Conservation (phyloP, 1,139 yeast genomes). For the Pichia sp. region DNA sequence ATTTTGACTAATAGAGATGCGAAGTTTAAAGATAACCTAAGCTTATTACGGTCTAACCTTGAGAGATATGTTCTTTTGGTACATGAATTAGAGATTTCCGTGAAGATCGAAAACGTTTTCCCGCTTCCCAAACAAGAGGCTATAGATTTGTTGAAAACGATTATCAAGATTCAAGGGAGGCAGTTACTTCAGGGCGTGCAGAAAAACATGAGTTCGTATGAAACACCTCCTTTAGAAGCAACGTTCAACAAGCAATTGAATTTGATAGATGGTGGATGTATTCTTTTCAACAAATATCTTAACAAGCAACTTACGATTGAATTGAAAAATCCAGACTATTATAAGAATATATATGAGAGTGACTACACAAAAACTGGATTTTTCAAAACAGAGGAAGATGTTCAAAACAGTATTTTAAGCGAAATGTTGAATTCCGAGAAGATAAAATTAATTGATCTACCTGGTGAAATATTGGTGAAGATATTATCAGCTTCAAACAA, state of each 20-base stretch:
- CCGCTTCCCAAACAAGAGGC: conserved; percentile 9
- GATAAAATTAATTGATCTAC: conserved; percentile 8
- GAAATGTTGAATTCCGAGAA: neutral
- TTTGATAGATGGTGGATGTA: conserved; percentile 14
- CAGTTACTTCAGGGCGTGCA: neutral
- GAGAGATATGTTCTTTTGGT: conserved; percentile 8
- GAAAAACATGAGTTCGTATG: neutral
- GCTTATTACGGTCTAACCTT: neutral
- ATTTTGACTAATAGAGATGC: neutral
- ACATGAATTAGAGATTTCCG: conserved; percentile 4
- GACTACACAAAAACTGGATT: neutral
- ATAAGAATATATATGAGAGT: neutral
- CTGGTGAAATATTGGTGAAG: conserved; percentile 19
- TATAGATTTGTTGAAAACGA: neutral
- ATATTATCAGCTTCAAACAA: conserved; percentile 19
- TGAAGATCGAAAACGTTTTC: neutral
- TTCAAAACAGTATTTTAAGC: neutral
- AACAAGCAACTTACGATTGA: conserved; percentile 6
- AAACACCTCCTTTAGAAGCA: conserved; percentile 11
- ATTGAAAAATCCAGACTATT: neutral
- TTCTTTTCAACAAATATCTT: conserved; percentile 8
- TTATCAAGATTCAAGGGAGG: conserved; percentile 6
- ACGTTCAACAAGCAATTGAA: conserved; percentile 5
- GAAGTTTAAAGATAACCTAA: neutral
- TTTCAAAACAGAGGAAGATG: neutral